Percentiles rank a stretch among this genome's conserved stretches.
Evolutionary conservation across 2,329 filamentous ascomycete species (phyloP).

Genomic region (Botryotinia calthae): DNA sequence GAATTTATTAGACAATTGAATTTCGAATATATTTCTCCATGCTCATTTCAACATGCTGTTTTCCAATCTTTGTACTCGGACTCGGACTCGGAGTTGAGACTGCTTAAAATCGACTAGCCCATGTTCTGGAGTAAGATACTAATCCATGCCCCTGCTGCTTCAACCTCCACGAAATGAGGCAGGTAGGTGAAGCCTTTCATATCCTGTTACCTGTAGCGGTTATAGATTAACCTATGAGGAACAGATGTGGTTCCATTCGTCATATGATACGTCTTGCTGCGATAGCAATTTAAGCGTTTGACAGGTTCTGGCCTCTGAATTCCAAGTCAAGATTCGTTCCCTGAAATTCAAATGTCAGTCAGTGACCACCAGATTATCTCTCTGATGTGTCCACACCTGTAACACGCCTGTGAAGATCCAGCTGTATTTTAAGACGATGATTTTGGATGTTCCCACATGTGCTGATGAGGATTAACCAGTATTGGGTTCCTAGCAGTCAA

Average conservation of each 20-base stretch:
- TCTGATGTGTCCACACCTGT: background rate
- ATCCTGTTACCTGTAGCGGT: slow-evolving; percentile 4
- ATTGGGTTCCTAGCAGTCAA: background rate
- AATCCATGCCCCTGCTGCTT: background rate
- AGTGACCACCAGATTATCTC: background rate
- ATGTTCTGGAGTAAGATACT: background rate
- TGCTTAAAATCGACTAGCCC: background rate
- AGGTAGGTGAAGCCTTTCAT: background rate
- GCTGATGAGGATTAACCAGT: background rate
- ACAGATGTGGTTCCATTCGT: slow-evolving; percentile 1
- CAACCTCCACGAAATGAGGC: slow-evolving; percentile 13
- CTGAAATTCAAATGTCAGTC: background rate
- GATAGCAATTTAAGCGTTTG: background rate
- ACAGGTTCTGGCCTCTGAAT: background rate
- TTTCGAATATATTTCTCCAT: background rate
- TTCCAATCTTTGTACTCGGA: background rate
- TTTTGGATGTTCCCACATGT: background rate
- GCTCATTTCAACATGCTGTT: background rate
- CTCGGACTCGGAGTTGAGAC: slow-evolving; percentile 5
- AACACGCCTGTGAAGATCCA: background rate
- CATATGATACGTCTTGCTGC: slow-evolving; percentile 10
- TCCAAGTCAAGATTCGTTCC: background rate
- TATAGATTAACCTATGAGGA: slow-evolving; percentile 1
- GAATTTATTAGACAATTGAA: background rate
- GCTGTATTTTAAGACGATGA: background rate